Conservation (phyloP, 805 yeast genomes). For the Suhomyces canberraensis region DNA sequence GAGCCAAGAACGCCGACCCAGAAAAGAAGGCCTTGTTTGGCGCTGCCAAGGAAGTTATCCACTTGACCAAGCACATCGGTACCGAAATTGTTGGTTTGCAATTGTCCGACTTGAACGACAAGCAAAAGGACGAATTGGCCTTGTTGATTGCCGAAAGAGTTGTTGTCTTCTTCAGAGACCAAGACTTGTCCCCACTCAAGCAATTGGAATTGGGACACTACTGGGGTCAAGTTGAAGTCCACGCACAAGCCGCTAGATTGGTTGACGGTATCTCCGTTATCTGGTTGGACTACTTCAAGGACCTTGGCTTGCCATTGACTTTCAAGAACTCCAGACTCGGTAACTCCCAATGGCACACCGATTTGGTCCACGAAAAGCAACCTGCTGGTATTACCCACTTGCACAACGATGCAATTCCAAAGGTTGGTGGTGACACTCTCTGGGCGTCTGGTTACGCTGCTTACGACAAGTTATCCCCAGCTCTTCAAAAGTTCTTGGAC, state of each 20-base stretch:
- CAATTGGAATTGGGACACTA: slow-evolving; percentile 29
- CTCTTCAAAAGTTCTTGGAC: slow-evolving; percentile 48
- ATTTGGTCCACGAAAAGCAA: slow-evolving; percentile 34
- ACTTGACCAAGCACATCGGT: slow-evolving; percentile 30
- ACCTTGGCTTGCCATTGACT: slow-evolving; percentile 24
- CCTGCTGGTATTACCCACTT: slow-evolving; percentile 40
- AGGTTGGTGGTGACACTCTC: slow-evolving; percentile 54
- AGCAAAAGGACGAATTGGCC: slow-evolving; percentile 31
- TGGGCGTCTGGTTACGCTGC: slow-evolving; percentile 60
- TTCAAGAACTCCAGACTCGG: slow-evolving; percentile 27
- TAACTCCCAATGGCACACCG: slow-evolving; percentile 34
- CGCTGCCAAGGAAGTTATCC: slow-evolving; percentile 27
- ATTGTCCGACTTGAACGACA: slow-evolving; percentile 24
- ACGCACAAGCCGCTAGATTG: slow-evolving; percentile 17
- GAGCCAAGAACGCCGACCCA: slow-evolving; percentile 28
- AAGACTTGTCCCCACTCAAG: slow-evolving; percentile 28
- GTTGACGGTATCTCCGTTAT: slow-evolving; percentile 28
- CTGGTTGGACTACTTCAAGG: slow-evolving; percentile 30
- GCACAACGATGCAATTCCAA: slow-evolving; percentile 33
- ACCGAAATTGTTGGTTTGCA: slow-evolving; percentile 31
- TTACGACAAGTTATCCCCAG: slow-evolving; percentile 53
- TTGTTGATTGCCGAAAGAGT: slow-evolving; percentile 29
- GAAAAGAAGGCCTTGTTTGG: slow-evolving; percentile 29
- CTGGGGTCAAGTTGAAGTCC: slow-evolving; percentile 29
- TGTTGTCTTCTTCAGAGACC: slow-evolving; percentile 29